These are phyloP conservation scores for Euryodendron excelsum DNA, from an alignment of 148 eudicot species.

Conservation along the genomic window DNA sequence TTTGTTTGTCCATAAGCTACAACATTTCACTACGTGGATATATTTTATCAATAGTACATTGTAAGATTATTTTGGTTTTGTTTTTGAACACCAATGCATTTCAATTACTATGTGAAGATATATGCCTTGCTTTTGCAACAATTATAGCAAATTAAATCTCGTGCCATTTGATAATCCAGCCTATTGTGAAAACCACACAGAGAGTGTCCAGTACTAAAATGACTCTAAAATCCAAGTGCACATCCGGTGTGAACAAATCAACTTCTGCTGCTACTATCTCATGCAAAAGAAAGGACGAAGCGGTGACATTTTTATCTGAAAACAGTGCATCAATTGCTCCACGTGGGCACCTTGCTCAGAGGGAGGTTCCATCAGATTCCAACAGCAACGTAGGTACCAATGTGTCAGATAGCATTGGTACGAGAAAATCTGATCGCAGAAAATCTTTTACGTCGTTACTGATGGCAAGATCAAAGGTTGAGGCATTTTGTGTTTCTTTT, in stretches of 20 bases:
- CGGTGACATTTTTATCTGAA: slow-evolving; percentile 21
- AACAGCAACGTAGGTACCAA: slow-evolving; percentile 21
- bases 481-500: not conserved
- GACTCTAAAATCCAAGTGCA: slow-evolving; percentile 34
- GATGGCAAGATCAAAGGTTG: slow-evolving; percentile 70
- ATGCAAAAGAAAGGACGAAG: slow-evolving; percentile 32
- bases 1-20: not conserved
- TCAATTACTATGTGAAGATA: not conserved
- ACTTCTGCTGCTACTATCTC: slow-evolving; percentile 22
- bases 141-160: not conserved
- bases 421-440: slow-evolving; percentile 60
- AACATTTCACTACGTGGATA: not conserved
- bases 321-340: slow-evolving; percentile 23
- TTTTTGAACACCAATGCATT: not conserved
- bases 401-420: slow-evolving; percentile 23
- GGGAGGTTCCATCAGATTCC: slow-evolving; percentile 24
- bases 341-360: slow-evolving; percentile 27
- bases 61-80: not conserved
- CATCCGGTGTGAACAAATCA: slow-evolving; percentile 23
- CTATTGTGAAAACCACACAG: slow-evolving; percentile 30
- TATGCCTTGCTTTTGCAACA: not conserved
- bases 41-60: not conserved
- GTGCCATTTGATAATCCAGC: slow-evolving; percentile 36
- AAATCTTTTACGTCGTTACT: slow-evolving; percentile 69
- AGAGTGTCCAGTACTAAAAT: slow-evolving; percentile 28